phyloP scores from a whole-genome alignment of 441 rosid species.

The Pelargonium citronellum region DNA sequence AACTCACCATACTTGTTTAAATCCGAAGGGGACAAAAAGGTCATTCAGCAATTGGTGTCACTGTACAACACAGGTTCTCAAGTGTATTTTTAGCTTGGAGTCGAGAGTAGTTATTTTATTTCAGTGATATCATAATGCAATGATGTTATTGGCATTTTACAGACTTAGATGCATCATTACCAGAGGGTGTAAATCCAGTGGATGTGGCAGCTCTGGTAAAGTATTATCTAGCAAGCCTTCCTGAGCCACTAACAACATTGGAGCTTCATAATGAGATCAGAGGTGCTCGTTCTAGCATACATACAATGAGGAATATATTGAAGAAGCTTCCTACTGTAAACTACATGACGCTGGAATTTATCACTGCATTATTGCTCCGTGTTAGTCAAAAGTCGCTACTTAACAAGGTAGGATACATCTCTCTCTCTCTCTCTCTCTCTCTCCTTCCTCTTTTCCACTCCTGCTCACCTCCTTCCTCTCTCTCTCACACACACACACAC shows the following conservation, averaged over 20 bases:
- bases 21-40: conserved; percentile 65
- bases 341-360: conserved; percentile 75
- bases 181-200: conserved; percentile 61
- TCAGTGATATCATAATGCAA: conserved; percentile 12
- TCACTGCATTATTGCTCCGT: conserved; percentile 72
- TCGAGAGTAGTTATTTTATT: conserved; percentile 10
- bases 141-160: conserved; percentile 19
- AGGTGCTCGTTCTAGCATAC: conserved; percentile 56
- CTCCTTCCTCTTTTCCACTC: no score
- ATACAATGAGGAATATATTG: conserved; percentile 53
- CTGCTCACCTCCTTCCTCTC: no score
- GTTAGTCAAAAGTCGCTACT: conserved; percentile 79
- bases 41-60: conserved; percentile 68
- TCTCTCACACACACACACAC: no score
- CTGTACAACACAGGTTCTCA: conserved; percentile 61
- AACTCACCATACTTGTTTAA: conserved; percentile 61
- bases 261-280: conserved; percentile 70
- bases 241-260: conserved; percentile 75
- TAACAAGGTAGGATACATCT: conserved; percentile 50
- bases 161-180: conserved; percentile 65
- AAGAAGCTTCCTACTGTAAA: conserved; percentile 78
- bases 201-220: conserved; percentile 69
- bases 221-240: conserved; percentile 88
- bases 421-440: neutral
- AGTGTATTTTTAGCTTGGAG: neutral